phyloP scores from a whole-genome alignment of 228 moss, liverwort and hornwort species.

The Sphagnum fallax region DNA sequence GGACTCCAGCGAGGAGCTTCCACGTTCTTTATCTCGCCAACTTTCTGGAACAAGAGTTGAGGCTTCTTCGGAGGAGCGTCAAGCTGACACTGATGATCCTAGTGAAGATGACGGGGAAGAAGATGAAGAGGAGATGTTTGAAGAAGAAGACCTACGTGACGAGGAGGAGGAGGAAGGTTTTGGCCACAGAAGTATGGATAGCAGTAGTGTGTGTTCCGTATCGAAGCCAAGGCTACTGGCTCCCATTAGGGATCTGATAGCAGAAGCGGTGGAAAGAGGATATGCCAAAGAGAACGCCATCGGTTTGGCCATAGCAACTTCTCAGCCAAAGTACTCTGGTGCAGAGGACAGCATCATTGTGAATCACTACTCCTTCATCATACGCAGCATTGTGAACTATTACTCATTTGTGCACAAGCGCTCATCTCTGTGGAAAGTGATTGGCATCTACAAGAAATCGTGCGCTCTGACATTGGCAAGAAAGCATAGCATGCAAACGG shows the following conservation, averaged over 20 bases:
- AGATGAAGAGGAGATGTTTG: too few species aligned
- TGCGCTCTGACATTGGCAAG: slow-evolving; percentile 54
- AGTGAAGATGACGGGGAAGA: too few species aligned
- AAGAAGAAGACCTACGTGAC: too few species aligned
- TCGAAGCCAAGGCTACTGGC: slow-evolving; percentile 33
- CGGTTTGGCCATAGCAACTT: slow-evolving; percentile 62
- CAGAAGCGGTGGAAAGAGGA: slow-evolving; percentile 35
- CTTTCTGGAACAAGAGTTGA: too few species aligned
- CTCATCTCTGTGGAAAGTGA: slow-evolving; percentile 59
- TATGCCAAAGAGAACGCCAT: slow-evolving; percentile 50
- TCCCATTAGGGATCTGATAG: slow-evolving; percentile 38
- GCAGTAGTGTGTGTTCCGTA: too few species aligned
- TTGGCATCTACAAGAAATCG: slow-evolving; percentile 51
- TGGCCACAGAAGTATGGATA: too few species aligned
- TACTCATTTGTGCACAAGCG: slow-evolving; percentile 56
- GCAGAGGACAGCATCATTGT: slow-evolving; percentile 41
- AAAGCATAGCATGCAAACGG: slow-evolving; percentile 51
- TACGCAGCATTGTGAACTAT: slow-evolving; percentile 47
- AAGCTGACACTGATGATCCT: too few species aligned
- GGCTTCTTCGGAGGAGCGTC: too few species aligned
- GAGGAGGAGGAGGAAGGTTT: too few species aligned
- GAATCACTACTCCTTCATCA: slow-evolving; percentile 49
- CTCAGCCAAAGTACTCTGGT: slow-evolving; percentile 47
- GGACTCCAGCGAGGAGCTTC: too few species aligned
- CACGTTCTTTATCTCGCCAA: too few species aligned